Base-by-base conservation (phyloP, 164 flowering plant genomes). In the Sextonia rubra region DNA sequence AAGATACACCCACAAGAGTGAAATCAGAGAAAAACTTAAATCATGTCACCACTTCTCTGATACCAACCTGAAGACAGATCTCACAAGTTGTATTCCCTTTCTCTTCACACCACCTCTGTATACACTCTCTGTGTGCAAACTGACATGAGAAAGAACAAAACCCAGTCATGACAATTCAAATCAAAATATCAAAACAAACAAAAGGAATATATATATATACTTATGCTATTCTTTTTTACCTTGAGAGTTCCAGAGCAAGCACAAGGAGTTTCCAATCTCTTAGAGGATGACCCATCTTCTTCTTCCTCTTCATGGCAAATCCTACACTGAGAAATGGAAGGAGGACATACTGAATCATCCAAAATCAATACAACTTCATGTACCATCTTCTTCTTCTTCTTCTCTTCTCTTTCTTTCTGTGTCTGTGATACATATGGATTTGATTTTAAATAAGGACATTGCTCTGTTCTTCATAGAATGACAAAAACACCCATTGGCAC, bases 41-140 rank as follows among this genome's bases (percentile, higher is more conserved):
- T 15, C 58, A 37, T n/a, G 23, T 4, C 18, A 24, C 26, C 27
- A 14, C 29, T 12, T 63, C 18, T 20, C 3, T 22, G 23, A 68
- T 30, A 37, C 78, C 32, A 55, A 93, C 98, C 98, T 94, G 92
- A 58, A 94, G 88, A 77, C 98, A 94, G 24, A 94, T 87, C 83
- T 94, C 98, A 76, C 97, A 94, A 52, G 74, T 79, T 23, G 91
- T 91, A 75, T 89, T 83, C 25, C 97, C 98, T 78, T 93, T 93
- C 81, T 90, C 96, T 71, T 89, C 69, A 68, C 98, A 94, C 98
- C 98, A 94, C 47, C 91, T 90, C 86, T 91, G 97, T 77, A 94
- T 86, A 74, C 98, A 94, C 64, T 88, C 93, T 80, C 96, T 89
- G 70, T 94, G 98, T 0, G 98, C 98, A 83, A 81, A 94, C 98